Evolutionary conservation across 768 basidiomycete genomes (phyloP), one percentile per base, ranked within the genome.

Genomic region (Clitopilus passeckerianus): DNA sequence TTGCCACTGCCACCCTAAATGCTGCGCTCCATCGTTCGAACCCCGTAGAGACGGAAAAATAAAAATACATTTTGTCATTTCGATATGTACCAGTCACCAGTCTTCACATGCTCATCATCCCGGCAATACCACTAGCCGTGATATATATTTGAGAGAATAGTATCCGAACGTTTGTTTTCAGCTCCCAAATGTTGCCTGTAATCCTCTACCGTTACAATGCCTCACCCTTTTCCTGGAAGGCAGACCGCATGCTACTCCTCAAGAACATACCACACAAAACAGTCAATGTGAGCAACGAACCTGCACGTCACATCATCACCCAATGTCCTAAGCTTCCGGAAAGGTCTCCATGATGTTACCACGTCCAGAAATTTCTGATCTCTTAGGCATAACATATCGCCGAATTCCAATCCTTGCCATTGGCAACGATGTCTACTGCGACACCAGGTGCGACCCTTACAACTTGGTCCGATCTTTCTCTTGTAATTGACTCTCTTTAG

Each of bases 351-450:
- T 66, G 55, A 68, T 73, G n/a, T 74, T 82, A 6, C 84, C 85
- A 34, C 82, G 85, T 14, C 80, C 84, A 6, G 85, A 82, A 66
- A 76, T 86, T 54, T 76, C 81, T 54, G 77, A 80, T 20, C 66
- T 78, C 1, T 74, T 80, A 6, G 85, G 84, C 2, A 70, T 86
- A 10, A 71, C 71, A 23, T 86, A 86, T 68, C 81, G 86, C 10
- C 78, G 81, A 14, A 83, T 87, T 23, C 84, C 85, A 9, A 72
- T 86, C 22, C 75, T 85, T 7, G 81, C 84, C 8, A 82, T 86
- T 46, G 85, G 84, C 14, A 82, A 80, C 63, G 84, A 86, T 64
- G 72, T 86, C 2, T 86, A 84, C 68, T 83, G 81, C 65, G 84
- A 86, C 67, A 84, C 81, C 10, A 77, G 72, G 77, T 71, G 58